phyloP scores from a whole-genome alignment of 1,284 basidiomycete species.

The Ceratobasidium sp. region DNA sequence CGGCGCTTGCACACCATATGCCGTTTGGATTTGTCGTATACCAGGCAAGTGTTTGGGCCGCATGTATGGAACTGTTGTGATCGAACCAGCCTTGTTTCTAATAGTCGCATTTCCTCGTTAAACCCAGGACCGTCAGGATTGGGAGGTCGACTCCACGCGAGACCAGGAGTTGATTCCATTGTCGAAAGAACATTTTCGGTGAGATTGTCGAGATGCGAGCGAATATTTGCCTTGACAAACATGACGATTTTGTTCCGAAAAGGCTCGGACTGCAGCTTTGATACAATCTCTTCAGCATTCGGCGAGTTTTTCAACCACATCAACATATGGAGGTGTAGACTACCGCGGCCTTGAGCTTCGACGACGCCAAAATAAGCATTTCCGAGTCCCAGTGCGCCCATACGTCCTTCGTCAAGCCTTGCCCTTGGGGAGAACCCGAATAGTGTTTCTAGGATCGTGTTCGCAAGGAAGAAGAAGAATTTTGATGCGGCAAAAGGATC shows the following conservation, averaged over 20 bases:
- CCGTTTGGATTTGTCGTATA: conserved; percentile 49
- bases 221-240: conserved; percentile 51
- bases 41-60: conserved; percentile 37
- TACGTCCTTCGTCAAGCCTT: conserved; percentile 49
- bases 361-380: conserved; percentile 55
- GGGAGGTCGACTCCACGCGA: conserved; percentile 28
- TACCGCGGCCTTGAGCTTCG: conserved; percentile 55
- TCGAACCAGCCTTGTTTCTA: too few relatives aligned
- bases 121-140: conserved; percentile 1
- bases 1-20: conserved; percentile 58
- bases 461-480: conserved; percentile 61
- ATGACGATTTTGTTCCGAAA: conserved; percentile 16
- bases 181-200: too few relatives aligned
- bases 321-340: conserved; percentile 55
- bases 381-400: conserved; percentile 52
- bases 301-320: conserved; percentile 51
- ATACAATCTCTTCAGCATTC: conserved; percentile 29
- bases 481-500: conserved; percentile 60
- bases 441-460: conserved; percentile 55
- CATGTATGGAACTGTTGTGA: too few relatives aligned
- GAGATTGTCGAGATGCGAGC: conserved; percentile 54
- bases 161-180: too few relatives aligned
- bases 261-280: too few relatives aligned
- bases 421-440: conserved; percentile 56
- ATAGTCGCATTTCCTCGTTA: conserved; percentile 46